Evolutionary conservation across 2,329 filamentous ascomycete genomes (phyloP).

Genomic region (Pseudopyrenochaeta lycopersici): DNA sequence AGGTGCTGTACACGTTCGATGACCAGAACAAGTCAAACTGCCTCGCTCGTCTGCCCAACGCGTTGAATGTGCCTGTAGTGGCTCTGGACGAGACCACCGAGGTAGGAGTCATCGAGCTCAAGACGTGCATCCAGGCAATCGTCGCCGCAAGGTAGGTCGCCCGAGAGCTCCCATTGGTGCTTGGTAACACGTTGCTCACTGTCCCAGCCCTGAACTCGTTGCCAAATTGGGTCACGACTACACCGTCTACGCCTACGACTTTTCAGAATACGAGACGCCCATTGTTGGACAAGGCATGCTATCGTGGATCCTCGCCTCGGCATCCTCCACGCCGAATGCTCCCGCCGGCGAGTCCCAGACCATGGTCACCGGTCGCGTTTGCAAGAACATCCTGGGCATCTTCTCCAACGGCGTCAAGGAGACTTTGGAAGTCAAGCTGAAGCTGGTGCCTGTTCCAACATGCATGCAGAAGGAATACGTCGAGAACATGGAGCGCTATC

Average conservation of each 20-base stretch:
- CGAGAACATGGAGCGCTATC: slow-evolving; percentile 68
- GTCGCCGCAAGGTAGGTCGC: slow-evolving; percentile 64
- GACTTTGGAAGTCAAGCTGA: slow-evolving; percentile 91
- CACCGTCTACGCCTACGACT: slow-evolving; percentile 97
- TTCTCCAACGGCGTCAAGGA: slow-evolving; percentile 86
- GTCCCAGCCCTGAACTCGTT: slow-evolving; percentile 83
- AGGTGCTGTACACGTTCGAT: slow-evolving; percentile 97
- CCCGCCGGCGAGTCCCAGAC: slow-evolving; percentile 70
- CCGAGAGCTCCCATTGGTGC: slow-evolving; percentile 12
- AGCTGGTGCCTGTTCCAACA: slow-evolving; percentile 79
- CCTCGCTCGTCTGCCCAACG: slow-evolving; percentile 83
- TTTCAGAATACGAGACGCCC: slow-evolving; percentile 92
- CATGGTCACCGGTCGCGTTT: slow-evolving; percentile 88
- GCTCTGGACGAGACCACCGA: slow-evolving; percentile 79
- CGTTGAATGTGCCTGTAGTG: slow-evolving; percentile 81
- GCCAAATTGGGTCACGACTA: slow-evolving; percentile 80
- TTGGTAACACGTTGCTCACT: slow-evolving; percentile 25
- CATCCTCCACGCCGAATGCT: slow-evolving; percentile 64
- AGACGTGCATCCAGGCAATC: slow-evolving; percentile 86
- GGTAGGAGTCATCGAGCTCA: slow-evolving; percentile 88
- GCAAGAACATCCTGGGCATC: slow-evolving; percentile 82
- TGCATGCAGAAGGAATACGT: slow-evolving; percentile 68
- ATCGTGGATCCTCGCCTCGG: slow-evolving; percentile 78
- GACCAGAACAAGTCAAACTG: slow-evolving; percentile 87
- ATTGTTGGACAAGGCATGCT: slow-evolving; percentile 96